Conservation (phyloP, 2,329 filamentous ascomycete genomes). For the Fusarium compactum region DNA sequence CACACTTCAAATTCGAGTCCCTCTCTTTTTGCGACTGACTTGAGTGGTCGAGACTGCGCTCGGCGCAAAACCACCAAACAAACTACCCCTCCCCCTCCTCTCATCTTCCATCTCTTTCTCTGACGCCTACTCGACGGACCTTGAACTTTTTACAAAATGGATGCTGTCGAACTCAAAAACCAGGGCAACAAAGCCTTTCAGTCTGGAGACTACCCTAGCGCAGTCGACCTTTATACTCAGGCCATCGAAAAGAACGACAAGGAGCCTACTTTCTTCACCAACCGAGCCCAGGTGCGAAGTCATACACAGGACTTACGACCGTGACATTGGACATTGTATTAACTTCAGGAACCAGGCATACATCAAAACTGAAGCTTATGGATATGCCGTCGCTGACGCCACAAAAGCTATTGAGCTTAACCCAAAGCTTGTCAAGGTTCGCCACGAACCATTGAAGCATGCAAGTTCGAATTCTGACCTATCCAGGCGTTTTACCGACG, state of each 20-base stretch:
- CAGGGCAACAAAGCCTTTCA: conserved; percentile 95
- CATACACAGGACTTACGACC: conserved; percentile 9
- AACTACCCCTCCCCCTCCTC: conserved; percentile 33
- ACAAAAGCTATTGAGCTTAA: conserved; percentile 92
- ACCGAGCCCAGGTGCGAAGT: conserved; percentile 85
- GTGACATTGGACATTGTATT: conserved; percentile 47
- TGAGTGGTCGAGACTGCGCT: conserved; percentile 26
- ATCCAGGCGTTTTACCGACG: conserved; percentile 90
- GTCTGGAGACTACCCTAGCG: conserved; percentile 84
- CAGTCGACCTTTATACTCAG: conserved; percentile 85
- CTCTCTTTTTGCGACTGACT: conserved; percentile 26
- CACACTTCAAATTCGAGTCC: not conserved
- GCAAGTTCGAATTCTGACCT: conserved; percentile 15
- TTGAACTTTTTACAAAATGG: conserved; percentile 63
- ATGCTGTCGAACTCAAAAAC: conserved; percentile 85
- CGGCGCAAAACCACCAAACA: conserved; percentile 42
- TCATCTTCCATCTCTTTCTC: conserved; percentile 13
- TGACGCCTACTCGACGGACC: conserved; percentile 20
- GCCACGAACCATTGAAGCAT: conserved; percentile 30
- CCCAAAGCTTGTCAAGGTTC: conserved; percentile 87
- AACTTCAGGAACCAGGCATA: conserved; percentile 71
- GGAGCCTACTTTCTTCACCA: conserved; percentile 92
- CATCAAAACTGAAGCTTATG: conserved; percentile 95
- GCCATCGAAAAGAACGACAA: conserved; percentile 87
- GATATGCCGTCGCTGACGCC: conserved; percentile 91